Percentiles rank a stretch among this genome's conserved stretches.
phyloP scores from a whole-genome alignment of 148 eudicot species.

The Oxyria digyna region DNA sequence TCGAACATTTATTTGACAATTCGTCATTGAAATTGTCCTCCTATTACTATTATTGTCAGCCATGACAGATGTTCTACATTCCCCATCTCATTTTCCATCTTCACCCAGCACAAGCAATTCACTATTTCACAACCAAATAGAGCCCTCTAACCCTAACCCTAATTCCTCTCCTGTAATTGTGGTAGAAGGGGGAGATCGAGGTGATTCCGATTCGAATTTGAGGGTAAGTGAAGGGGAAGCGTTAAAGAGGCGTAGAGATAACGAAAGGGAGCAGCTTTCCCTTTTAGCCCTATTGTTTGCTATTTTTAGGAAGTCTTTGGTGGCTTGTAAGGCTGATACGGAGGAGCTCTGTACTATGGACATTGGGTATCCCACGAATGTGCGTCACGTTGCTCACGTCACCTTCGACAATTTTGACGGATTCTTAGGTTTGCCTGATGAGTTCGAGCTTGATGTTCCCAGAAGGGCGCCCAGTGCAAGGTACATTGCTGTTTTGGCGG shows the following conservation, averaged over 20 bases:
- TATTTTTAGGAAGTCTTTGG: slow-evolving; percentile 62
- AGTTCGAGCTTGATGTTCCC: slow-evolving; percentile 94
- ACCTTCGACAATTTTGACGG: slow-evolving; percentile 94
- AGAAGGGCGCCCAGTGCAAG: slow-evolving; percentile 97
- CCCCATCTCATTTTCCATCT: slow-evolving; percentile 49
- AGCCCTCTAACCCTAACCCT: slow-evolving; percentile 24
- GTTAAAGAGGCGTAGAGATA: slow-evolving; percentile 32
- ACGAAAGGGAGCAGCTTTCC: slow-evolving; percentile 58
- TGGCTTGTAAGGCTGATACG: slow-evolving; percentile 45
- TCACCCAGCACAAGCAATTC: slow-evolving; percentile 28
- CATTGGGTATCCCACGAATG: slow-evolving; percentile 92
- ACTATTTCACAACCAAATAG: slow-evolving; percentile 25
- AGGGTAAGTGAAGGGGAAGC: slow-evolving; percentile 19
- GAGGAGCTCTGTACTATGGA: slow-evolving; percentile 54
- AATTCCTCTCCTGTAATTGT: slow-evolving; percentile 5
- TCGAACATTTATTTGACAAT: slow-evolving; percentile 2
- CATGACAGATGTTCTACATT: slow-evolving; percentile 88
- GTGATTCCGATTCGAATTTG: slow-evolving; percentile 18
- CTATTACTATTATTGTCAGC: slow-evolving; percentile 12
- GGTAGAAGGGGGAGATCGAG: slow-evolving; percentile 4
- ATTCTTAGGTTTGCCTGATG: slow-evolving; percentile 98
- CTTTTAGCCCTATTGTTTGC: slow-evolving; percentile 58
- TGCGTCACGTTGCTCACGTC: slow-evolving; percentile 94
- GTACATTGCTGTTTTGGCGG: slow-evolving; percentile 26
- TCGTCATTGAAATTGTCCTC: slow-evolving; percentile 12